These are phyloP conservation scores for Paramarasmius palmivorus DNA, from an alignment of 1,284 basidiomycete genomes.

Conservation along the genomic window DNA sequence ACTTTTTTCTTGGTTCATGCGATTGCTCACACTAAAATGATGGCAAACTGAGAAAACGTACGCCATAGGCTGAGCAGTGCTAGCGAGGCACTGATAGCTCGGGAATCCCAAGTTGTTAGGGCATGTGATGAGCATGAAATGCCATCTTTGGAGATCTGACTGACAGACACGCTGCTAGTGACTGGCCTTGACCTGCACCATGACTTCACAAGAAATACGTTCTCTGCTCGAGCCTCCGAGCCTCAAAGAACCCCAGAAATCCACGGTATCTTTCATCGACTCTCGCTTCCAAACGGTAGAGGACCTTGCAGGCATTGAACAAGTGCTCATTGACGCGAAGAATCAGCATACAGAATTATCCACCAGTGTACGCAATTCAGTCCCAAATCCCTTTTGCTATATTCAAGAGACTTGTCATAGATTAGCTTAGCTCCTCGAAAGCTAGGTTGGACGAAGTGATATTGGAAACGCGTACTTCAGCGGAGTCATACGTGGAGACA, in stretches of 20 bases:
- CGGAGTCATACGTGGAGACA: conserved; percentile 49
- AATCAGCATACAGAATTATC: conserved; percentile 37
- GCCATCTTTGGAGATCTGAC: too few species aligned
- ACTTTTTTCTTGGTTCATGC: too few species aligned
- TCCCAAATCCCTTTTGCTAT: conserved; percentile 47
- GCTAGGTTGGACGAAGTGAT: conserved; percentile 44
- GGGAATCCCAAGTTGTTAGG: too few species aligned
- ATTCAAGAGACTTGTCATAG: conserved; percentile 41
- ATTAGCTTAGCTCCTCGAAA: conserved; percentile 61
- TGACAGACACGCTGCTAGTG: too few species aligned
- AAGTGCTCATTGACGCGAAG: conserved; percentile 36
- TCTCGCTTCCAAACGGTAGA: conserved; percentile 44
- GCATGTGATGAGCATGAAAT: too few species aligned
- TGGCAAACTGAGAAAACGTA: too few species aligned
- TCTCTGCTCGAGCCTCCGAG: conserved; percentile 50
- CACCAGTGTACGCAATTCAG: conserved; percentile 39
- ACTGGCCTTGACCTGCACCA: too few species aligned
- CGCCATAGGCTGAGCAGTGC: too few species aligned
- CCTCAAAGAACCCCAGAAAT: conserved; percentile 37
- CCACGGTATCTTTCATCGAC: conserved; percentile 47
- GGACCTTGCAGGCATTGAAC: conserved; percentile 46
- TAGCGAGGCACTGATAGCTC: too few species aligned
- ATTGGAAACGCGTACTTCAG: conserved; percentile 40
- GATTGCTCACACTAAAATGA: too few species aligned
- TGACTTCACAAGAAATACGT: conserved; percentile 53